Percentiles rank a stretch among this genome's conserved stretches.
phyloP scores from a whole-genome alignment of 2,329 filamentous ascomycete species.

The Fusarium continuum region DNA sequence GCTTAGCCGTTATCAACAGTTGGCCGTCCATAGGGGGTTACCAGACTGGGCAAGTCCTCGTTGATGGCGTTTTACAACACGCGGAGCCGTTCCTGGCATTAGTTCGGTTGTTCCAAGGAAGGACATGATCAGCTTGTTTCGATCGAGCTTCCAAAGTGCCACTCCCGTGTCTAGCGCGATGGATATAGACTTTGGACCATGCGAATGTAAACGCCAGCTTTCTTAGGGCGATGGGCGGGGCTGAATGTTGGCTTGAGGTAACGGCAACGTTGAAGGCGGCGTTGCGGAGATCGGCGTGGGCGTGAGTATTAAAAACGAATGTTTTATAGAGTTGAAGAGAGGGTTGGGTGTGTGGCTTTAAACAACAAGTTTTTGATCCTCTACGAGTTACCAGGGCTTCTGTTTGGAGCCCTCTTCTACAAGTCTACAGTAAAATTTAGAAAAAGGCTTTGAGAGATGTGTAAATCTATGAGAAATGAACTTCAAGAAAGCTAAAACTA shows the following conservation, averaged over 20 bases:
- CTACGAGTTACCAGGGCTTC: too few species aligned
- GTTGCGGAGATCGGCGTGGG: not conserved
- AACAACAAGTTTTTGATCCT: too few species aligned
- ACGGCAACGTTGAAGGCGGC: not conserved
- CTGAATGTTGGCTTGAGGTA: not conserved
- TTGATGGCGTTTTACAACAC: conserved; percentile 8
- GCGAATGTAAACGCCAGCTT: conserved; percentile 17
- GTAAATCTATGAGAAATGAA: too few species aligned
- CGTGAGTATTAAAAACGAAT: too few species aligned
- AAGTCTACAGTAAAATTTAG: not conserved
- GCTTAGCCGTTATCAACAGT: not conserved
- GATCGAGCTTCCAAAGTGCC: conserved; percentile 3
- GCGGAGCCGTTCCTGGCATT: conserved; percentile 9
- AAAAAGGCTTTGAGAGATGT: too few species aligned
- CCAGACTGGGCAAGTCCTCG: not conserved
- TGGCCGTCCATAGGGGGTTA: not conserved
- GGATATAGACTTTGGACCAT: conserved; percentile 3
- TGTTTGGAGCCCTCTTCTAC: too few species aligned
- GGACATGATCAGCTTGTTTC: not conserved
- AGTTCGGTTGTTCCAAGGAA: not conserved
- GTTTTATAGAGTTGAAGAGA: too few species aligned
- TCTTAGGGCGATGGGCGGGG: not conserved
- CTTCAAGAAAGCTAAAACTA: not conserved
- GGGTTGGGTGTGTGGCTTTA: too few species aligned
- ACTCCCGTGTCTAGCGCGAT: conserved; percentile 12